A percentile compares a stretch with the other conserved stretches of the same genome.
Evolutionary conservation across 1,284 basidiomycete genomes (phyloP).

Genomic region (Marasmius tenuissimus): DNA sequence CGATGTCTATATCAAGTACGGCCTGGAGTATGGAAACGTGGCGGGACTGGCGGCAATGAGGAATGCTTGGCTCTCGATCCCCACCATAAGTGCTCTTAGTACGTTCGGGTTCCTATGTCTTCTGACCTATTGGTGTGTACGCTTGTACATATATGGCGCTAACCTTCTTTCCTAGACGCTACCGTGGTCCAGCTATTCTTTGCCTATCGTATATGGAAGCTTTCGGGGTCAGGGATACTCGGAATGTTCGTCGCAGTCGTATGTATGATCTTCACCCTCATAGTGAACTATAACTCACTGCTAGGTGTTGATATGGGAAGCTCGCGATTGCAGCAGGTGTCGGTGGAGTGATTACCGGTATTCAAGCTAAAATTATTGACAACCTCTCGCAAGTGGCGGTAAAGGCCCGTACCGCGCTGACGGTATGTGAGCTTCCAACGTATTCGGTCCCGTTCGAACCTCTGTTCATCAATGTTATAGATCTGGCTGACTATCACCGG

Average conservation of each 20-base stretch:
- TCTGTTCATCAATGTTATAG: not conserved
- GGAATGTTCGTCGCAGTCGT: not conserved
- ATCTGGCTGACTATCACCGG: not conserved
- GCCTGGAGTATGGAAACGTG: conserved; percentile 19
- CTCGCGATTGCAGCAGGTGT: not conserved
- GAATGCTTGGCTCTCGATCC: conserved; percentile 19
- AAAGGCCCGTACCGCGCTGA: not conserved
- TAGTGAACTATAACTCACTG: not conserved
- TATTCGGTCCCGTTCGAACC: not conserved
- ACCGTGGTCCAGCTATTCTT: conserved; percentile 14
- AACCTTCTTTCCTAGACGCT: not conserved
- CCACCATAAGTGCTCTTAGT: conserved; percentile 23
- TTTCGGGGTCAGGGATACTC: conserved; percentile 18
- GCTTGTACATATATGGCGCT: too few species aligned
- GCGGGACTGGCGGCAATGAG: conserved; percentile 19
- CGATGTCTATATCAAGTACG: conserved; percentile 23
- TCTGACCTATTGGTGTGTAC: not conserved
- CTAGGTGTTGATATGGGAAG: not conserved
- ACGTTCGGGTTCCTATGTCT: not conserved
- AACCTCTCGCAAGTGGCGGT: not conserved
- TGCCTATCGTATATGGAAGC: conserved; percentile 21
- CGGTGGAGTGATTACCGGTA: not conserved
- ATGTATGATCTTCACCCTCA: not conserved
- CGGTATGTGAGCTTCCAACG: not conserved
- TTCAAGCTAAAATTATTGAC: not conserved